Evolutionary conservation across 129 eudicot genomes (phyloP).

Genomic region (Apium graveolens): DNA sequence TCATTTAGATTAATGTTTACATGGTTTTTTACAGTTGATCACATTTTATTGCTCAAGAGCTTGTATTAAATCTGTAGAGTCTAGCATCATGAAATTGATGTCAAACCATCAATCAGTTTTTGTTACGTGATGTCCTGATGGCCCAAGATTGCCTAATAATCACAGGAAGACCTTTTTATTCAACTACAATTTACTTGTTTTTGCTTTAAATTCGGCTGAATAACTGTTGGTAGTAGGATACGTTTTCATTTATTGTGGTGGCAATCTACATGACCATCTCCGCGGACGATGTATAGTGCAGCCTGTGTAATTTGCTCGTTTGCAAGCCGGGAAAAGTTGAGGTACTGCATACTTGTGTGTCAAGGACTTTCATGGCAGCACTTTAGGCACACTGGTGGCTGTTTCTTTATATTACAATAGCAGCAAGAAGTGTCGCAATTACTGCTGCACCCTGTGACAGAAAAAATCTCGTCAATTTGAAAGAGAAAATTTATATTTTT

Average conservation of each 20-base stretch:
- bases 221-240: neutral
- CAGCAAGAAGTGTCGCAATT: slow-evolving; percentile 83
- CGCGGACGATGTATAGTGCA: neutral
- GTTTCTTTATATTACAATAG: slow-evolving; percentile 58
- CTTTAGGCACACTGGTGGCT: slow-evolving; percentile 65
- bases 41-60: slow-evolving; percentile 4
- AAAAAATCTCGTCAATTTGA: slow-evolving; percentile 12
- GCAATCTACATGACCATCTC: neutral
- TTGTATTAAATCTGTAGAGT: slow-evolving; percentile 1
- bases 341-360: slow-evolving; percentile 10
- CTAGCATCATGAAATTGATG: neutral
- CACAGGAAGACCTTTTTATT: neutral
- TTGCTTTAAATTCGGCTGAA: neutral
- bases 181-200: neutral
- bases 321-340: neutral
- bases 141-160: neutral
- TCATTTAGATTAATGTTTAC: slow-evolving; percentile 2
- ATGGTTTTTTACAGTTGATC: slow-evolving; percentile 4
- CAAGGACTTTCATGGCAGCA: slow-evolving; percentile 62
- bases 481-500: neutral
- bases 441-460: slow-evolving; percentile 71
- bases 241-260: neutral
- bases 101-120: neutral
- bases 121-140: neutral
- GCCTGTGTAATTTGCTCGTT: neutral